Evolutionary conservation across 257 asterid genomes (phyloP).

Genomic region (Prunella vulgaris): DNA sequence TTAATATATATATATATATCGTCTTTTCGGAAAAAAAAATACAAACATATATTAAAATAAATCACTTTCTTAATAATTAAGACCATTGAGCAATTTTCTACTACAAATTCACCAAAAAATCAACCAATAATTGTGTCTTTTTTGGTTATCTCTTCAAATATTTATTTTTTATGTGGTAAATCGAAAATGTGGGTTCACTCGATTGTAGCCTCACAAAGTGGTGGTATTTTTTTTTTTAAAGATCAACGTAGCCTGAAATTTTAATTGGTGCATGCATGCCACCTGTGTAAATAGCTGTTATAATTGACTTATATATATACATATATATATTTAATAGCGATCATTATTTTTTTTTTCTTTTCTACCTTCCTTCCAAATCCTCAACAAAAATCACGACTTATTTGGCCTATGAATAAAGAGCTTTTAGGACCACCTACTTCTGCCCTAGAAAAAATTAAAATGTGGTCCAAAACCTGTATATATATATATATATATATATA

Average conservation of each 20-base stretch:
- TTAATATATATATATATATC: too few species aligned
- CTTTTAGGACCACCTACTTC: conserved; percentile 25
- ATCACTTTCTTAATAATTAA: background rate
- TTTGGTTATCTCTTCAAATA: background rate
- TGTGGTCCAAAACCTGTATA: conserved; percentile 29
- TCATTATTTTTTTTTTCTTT: background rate
- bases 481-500: too few species aligned
- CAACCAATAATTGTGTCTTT: conserved; percentile 3
- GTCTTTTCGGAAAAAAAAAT: background rate
- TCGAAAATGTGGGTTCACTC: background rate
- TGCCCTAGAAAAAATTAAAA: background rate
- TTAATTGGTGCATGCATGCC: conserved; percentile 22
- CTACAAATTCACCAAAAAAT: conserved; percentile 12
- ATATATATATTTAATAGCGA: background rate
- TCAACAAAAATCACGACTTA: background rate
- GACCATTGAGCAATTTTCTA: conserved; percentile 5
- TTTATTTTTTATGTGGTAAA: background rate
- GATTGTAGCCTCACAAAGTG: conserved; percentile 4
- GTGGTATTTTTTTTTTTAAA: background rate
- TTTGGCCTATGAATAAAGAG: background rate
- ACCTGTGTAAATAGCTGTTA: conserved; percentile 17
- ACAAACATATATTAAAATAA: background rate
- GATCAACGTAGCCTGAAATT: background rate
- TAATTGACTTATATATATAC: conserved; percentile 8
- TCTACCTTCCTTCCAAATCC: background rate